These are phyloP conservation scores for Calonectria montana DNA, from an alignment of 2,329 filamentous ascomycete genomes.

Conservation along the genomic window DNA sequence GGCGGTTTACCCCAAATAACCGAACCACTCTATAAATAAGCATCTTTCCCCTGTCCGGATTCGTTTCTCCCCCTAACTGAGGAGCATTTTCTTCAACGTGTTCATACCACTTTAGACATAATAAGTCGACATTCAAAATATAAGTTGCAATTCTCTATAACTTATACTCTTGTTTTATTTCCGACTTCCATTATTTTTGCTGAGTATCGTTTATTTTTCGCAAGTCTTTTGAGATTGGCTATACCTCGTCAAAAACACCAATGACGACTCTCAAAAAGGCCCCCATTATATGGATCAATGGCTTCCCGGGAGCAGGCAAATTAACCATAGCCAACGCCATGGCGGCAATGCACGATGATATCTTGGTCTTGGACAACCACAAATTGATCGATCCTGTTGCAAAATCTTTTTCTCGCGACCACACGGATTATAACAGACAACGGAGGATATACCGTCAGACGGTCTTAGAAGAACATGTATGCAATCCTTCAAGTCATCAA, in stretches of 20 bases:
- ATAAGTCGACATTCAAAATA: no score
- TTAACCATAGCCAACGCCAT: not conserved
- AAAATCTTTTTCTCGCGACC: not conserved
- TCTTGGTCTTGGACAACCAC: not conserved
- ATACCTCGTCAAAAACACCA: not conserved
- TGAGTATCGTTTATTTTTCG: no score
- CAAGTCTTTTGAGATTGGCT: no score
- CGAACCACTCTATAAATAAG: no score
- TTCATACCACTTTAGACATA: no score
- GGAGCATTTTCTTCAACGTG: no score
- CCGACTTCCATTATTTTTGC: no score
- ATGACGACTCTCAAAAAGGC: not conserved
- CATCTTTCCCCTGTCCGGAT: no score
- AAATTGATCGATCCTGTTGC: not conserved
- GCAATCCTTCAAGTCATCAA: not conserved
- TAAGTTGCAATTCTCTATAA: no score
- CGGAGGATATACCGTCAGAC: not conserved
- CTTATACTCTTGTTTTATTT: no score
- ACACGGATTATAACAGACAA: not conserved
- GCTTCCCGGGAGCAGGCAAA: not conserved
- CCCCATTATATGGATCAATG: not conserved
- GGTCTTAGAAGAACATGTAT: not conserved
- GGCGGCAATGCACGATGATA: not conserved
- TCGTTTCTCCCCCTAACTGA: no score
- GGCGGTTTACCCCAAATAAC: no score